Percentiles rank a stretch among this genome's conserved stretches.
Evolutionary conservation across 164 flowering plant genomes (phyloP).

Genomic region (Magnolia kwangsiensis): DNA sequence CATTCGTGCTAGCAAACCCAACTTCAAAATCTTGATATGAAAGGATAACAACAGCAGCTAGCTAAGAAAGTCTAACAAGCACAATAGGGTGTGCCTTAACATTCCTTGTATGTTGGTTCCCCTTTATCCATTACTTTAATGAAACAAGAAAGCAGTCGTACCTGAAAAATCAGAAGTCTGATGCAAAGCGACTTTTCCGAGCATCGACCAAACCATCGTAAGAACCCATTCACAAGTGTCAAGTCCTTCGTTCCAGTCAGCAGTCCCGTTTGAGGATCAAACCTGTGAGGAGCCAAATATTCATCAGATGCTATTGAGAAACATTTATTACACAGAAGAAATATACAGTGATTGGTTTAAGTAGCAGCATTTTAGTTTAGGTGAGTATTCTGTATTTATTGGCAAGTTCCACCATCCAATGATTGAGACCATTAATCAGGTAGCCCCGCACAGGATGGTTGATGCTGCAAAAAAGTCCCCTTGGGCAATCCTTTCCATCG

Average conservation of each 20-base stretch:
- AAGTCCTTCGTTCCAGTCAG: constrained; percentile 94
- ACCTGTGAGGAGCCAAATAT: constrained; percentile 35
- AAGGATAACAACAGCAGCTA: no score
- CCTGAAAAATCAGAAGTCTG: constrained; percentile 78
- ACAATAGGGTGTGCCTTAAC: no score
- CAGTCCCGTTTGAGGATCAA: constrained; percentile 79
- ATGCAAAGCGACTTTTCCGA: constrained; percentile 82
- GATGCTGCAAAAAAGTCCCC: no score
- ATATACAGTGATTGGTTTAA: background rate
- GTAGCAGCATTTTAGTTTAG: background rate
- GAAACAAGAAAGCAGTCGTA: constrained; percentile 10
- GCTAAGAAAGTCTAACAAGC: no score
- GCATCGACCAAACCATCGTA: constrained; percentile 64
- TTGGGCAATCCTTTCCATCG: no score
- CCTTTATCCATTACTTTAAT: no score
- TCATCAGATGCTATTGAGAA: background rate
- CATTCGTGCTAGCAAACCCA: no score
- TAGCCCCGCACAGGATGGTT: background rate
- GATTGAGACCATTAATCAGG: background rate
- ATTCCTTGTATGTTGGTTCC: no score
- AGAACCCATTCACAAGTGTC: constrained; percentile 75
- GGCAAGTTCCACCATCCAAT: background rate
- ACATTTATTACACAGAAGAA: no score
- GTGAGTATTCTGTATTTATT: background rate
- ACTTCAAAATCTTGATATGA: no score